Evolutionary conservation across 805 yeast species (phyloP).

Genomic region (Suhomyces kilbournensis): DNA sequence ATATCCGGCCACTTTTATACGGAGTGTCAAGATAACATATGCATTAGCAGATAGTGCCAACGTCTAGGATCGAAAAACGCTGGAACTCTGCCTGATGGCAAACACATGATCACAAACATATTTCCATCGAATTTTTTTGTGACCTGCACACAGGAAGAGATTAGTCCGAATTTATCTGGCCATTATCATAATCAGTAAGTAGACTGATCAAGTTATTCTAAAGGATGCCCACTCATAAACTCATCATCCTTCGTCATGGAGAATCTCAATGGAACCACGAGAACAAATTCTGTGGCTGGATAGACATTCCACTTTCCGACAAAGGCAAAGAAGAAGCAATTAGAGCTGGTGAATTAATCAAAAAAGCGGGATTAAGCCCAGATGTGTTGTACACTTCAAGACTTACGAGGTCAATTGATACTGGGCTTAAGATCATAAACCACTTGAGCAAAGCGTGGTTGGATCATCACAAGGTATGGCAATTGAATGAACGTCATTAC

Average conservation of each 20-base stretch:
- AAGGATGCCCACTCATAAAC: conserved; percentile 22
- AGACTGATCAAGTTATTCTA: background rate
- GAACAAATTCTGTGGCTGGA: conserved; percentile 46
- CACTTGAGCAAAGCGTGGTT: conserved; percentile 32
- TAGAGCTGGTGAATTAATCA: conserved; percentile 37
- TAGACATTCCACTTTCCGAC: conserved; percentile 37
- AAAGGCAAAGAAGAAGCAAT: conserved; percentile 40
- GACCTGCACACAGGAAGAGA: background rate
- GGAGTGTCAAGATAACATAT: background rate
- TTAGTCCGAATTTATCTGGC: background rate
- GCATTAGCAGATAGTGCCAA: background rate
- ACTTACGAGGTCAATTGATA: conserved; percentile 38
- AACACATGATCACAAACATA: background rate
- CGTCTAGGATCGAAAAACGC: background rate
- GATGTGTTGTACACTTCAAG: conserved; percentile 38
- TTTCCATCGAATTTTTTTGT: background rate
- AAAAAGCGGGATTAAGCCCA: conserved; percentile 24
- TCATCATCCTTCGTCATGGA: conserved; percentile 44
- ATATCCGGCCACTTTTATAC: background rate
- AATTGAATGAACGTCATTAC: conserved; percentile 44
- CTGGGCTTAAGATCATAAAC: conserved; percentile 38
- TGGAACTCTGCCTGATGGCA: background rate
- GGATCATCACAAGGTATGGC: conserved; percentile 39
- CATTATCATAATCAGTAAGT: background rate
- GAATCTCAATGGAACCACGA: conserved; percentile 44